phyloP scores from a whole-genome alignment of 2,329 filamentous ascomycete species.

The Trichoderma sp. region DNA sequence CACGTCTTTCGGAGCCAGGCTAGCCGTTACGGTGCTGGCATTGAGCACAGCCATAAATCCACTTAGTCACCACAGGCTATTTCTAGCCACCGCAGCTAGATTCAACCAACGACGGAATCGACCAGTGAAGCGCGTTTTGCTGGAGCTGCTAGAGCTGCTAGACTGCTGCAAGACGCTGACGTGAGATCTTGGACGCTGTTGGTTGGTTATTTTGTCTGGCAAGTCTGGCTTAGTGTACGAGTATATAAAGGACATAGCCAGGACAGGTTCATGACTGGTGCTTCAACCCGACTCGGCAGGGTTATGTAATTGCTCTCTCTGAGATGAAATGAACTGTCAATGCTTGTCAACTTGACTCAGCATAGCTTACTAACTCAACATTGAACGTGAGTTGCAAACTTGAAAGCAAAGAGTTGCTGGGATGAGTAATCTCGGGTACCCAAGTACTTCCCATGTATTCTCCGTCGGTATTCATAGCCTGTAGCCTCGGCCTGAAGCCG shows the following conservation, averaged over 20 bases:
- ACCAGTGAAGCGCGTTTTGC: not conserved
- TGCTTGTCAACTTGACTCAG: not conserved
- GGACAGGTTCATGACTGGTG: not conserved
- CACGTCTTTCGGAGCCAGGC: not conserved
- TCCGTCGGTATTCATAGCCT: not conserved
- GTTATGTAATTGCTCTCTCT: not conserved
- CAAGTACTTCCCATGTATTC: not conserved
- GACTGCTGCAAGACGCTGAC: not conserved
- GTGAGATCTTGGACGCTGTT: not conserved
- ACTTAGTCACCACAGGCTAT: not conserved
- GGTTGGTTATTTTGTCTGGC: not conserved
- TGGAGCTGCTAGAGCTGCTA: not conserved
- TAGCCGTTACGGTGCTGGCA: not conserved
- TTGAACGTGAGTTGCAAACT: not conserved
- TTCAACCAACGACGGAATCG: not conserved
- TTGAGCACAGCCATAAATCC: not conserved
- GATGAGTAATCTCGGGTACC: not conserved
- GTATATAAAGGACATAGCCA: not conserved
- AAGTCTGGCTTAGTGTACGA: not conserved
- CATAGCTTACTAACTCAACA: not conserved
- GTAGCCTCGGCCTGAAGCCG: not conserved
- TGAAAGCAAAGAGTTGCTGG: not conserved
- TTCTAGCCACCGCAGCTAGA: not conserved
- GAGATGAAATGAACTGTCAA: not conserved
- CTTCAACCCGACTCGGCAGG: not conserved